Conservation (phyloP, 768 basidiomycete genomes). For the Gymnopilus junonius region DNA sequence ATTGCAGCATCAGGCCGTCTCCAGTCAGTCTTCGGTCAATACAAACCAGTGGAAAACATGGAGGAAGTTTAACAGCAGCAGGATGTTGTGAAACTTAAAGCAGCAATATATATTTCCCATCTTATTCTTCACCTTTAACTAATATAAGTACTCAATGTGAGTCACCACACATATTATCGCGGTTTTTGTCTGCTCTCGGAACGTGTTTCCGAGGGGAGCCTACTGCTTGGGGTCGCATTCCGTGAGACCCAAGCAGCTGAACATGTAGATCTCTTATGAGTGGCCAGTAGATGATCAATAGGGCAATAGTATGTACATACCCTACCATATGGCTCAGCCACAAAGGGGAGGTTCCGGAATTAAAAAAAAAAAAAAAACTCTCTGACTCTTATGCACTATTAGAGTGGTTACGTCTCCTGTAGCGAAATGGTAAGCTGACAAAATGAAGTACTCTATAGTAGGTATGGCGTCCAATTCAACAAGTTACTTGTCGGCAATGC, state of each 20-base stretch:
- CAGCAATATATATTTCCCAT: too few relatives aligned
- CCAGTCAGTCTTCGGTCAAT: neutral
- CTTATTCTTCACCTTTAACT: neutral
- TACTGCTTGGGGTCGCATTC: slow-evolving; percentile 2
- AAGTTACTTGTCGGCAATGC: too few relatives aligned
- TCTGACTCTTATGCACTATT: too few relatives aligned
- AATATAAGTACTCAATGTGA: neutral
- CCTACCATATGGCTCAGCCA: slow-evolving; percentile 1
- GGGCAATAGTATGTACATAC: neutral
- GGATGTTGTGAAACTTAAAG: too few relatives aligned
- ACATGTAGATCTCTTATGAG: neutral
- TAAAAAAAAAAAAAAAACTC: slow-evolving; percentile 1
- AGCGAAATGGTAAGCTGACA: too few relatives aligned
- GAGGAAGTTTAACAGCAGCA: neutral
- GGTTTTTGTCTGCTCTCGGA: neutral
- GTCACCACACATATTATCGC: slow-evolving; percentile 1
- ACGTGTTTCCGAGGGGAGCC: neutral
- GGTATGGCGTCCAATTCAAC: neutral
- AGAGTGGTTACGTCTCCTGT: too few relatives aligned
- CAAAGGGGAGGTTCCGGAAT: neutral
- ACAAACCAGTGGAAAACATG: neutral
- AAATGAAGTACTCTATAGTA: too few relatives aligned
- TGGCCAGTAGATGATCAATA: neutral
- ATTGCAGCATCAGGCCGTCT: neutral
- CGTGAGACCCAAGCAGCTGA: neutral